phyloP scores from a whole-genome alignment of 2,329 filamentous ascomycete species.

The Aspergillus aculeatus region DNA sequence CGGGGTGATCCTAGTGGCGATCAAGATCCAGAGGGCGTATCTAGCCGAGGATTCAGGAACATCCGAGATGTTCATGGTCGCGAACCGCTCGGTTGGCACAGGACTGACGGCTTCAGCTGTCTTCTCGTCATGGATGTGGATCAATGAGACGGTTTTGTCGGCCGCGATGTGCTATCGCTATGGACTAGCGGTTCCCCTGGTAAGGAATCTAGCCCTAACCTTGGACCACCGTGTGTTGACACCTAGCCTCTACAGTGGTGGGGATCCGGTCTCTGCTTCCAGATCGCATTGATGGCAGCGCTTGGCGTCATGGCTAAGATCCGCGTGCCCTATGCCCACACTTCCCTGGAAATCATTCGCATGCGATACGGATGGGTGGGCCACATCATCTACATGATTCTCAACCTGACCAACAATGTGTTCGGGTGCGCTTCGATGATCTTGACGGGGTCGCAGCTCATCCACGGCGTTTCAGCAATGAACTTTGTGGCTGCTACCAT shows the following conservation, averaged over 20 bases:
- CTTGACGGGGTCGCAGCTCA: slow-evolving; percentile 45
- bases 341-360: slow-evolving; percentile 51
- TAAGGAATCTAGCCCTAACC: slow-evolving; percentile 11
- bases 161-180: slow-evolving; percentile 36
- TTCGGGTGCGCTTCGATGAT: slow-evolving; percentile 50
- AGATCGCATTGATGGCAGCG: slow-evolving; percentile 52
- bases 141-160: slow-evolving; percentile 38
- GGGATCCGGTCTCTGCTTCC: slow-evolving; percentile 45
- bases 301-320: slow-evolving; percentile 52
- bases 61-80: slow-evolving; percentile 46
- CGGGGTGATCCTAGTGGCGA: slow-evolving; percentile 47
- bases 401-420: slow-evolving; percentile 46
- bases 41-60: slow-evolving; percentile 36
- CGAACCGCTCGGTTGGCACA: slow-evolving; percentile 38
- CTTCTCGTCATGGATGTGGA: slow-evolving; percentile 43
- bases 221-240: neutral
- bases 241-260: slow-evolving; percentile 30
- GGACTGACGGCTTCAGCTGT: slow-evolving; percentile 40
- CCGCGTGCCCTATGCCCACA: slow-evolving; percentile 52
- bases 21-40: slow-evolving; percentile 45
- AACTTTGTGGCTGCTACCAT: slow-evolving; percentile 49
- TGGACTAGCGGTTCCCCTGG: slow-evolving; percentile 37
- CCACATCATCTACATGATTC: slow-evolving; percentile 43
- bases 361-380: slow-evolving; percentile 48
- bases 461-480: slow-evolving; percentile 50